A percentile compares a stretch with the other conserved stretches of the same genome.
Conservation (phyloP, 805 yeast genomes). For the Saturnispora saitoi region DNA sequence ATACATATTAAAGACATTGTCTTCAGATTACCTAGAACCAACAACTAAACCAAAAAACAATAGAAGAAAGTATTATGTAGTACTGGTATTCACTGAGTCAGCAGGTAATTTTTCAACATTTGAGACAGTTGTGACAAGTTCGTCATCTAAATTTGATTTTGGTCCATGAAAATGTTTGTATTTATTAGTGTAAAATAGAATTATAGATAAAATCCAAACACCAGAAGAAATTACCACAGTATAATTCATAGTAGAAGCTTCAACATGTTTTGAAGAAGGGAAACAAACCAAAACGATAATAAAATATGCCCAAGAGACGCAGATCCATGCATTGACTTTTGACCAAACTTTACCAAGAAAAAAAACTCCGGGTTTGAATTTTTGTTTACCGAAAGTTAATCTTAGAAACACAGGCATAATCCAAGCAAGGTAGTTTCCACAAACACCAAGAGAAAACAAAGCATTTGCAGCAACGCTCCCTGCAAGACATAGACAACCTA, state of each 20-base stretch:
- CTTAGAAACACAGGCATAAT: conserved; percentile 46
- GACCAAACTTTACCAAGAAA: conserved; percentile 46
- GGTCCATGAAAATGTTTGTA: conserved; percentile 24
- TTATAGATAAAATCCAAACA: conserved; percentile 21
- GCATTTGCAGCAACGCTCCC: conserved; percentile 53
- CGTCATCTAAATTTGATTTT: conserved; percentile 17
- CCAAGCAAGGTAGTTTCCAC: conserved; percentile 56
- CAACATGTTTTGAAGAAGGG: conserved; percentile 36
- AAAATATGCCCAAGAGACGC: conserved; percentile 41
- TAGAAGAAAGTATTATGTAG: too few relatives aligned
- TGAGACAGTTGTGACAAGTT: conserved; percentile 5
- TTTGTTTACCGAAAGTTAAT: conserved; percentile 36
- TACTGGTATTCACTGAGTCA: too few relatives aligned
- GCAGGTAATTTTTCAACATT: too few relatives aligned
- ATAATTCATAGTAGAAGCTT: conserved; percentile 31
- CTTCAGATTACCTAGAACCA: too few relatives aligned
- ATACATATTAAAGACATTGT: too few relatives aligned
- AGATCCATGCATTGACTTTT: conserved; percentile 34
- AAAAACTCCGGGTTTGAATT: conserved; percentile 56
- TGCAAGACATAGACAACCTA: conserved; percentile 50
- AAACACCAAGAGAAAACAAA: conserved; percentile 51
- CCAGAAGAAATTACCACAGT: conserved; percentile 29
- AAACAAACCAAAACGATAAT: conserved; percentile 49
- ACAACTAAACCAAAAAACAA: too few relatives aligned
- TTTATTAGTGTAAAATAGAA: conserved; percentile 19